A percentile compares a stretch with the other conserved stretches of the same genome.
These are phyloP conservation scores for Arachis monticola DNA, from an alignment of 331 rosid species.

Conservation along the genomic window DNA sequence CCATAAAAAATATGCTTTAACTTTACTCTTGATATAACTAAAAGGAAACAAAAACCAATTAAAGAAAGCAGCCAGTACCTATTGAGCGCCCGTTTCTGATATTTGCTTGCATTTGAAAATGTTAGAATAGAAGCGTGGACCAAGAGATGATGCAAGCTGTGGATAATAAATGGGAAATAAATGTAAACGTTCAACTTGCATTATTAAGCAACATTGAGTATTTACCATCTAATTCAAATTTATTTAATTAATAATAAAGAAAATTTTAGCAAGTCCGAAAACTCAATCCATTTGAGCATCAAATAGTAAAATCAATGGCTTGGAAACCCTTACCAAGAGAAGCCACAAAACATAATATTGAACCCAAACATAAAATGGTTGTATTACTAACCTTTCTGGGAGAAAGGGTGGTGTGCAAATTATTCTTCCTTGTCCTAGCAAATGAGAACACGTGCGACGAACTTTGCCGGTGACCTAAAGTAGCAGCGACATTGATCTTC, in stretches of 20 bases:
- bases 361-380: too few species aligned
- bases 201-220: background rate
- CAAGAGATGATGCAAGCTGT: constrained; percentile 98
- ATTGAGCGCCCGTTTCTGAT: constrained; percentile 99
- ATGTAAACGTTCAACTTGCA: constrained; percentile 23
- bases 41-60: constrained; percentile 27
- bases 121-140: constrained; percentile 92
- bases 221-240: background rate
- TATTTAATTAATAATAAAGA: background rate
- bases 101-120: constrained; percentile 98
- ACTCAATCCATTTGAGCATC: background rate
- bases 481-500: too few species aligned
- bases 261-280: background rate
- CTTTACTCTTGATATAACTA: constrained; percentile 26
- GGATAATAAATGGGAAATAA: constrained; percentile 36
- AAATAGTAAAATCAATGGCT: background rate
- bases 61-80: constrained; percentile 52
- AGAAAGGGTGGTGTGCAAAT: too few species aligned
- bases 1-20: constrained; percentile 11
- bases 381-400: too few species aligned
- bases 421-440: too few species aligned
- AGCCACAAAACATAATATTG: too few species aligned
- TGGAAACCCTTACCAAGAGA: too few species aligned
- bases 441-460: too few species aligned
- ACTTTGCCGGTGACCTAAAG: too few species aligned